Base-by-base conservation (phyloP, 768 basidiomycete species). In the Macrocybe gigantea region DNA sequence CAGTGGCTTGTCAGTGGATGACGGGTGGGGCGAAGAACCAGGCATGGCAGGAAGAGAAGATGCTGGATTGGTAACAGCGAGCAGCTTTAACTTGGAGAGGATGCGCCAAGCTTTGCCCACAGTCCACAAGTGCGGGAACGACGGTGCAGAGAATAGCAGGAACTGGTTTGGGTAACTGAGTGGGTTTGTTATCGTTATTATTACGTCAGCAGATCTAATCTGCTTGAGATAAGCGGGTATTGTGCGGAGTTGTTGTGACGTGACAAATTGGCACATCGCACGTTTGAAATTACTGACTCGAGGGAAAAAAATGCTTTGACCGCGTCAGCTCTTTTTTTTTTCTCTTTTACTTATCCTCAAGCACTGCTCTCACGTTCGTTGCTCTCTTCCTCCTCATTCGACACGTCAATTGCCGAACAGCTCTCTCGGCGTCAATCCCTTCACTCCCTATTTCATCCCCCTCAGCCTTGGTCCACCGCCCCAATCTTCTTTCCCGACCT, bases 291-390 rank as follows among this genome's bases (percentile, higher is more conserved):
- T 22, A 22, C 22, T 22, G 22, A 44, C 33, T 42, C 45, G 44
- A 52, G 49, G 45, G 50, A 55, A 53, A 51, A 48, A 49, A 52
- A 49, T 38, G 48, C 30, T 35, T 47, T 34, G 31, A 34, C 1
- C 32, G 41, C 43, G 33, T 44, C 48, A 37, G 43, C 49, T 43
- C 32, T 44, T 38, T 35, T 46, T 48, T 51, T 45, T 48, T 30
- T 40, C 5, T 48, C 29, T 30, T 31, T 44, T 41, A 39, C 45
- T 33, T 36, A 41, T 35, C 44, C 30, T 33, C 34, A 47, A 50
- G n/a, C 49, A 49, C 48, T 7, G 47, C 53, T 57, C 60, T 64
- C 62, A 64, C 63, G 61, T 64, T 64, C 58, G 63, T 57, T 51
- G 47, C 53, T 45, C 48, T 53, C 54, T 57, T 56, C 52, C 53